A percentile compares a stretch with the other conserved stretches of the same genome.
Conservation (phyloP, 768 basidiomycete species). For the Rhizopogon vesiculosus region DNA sequence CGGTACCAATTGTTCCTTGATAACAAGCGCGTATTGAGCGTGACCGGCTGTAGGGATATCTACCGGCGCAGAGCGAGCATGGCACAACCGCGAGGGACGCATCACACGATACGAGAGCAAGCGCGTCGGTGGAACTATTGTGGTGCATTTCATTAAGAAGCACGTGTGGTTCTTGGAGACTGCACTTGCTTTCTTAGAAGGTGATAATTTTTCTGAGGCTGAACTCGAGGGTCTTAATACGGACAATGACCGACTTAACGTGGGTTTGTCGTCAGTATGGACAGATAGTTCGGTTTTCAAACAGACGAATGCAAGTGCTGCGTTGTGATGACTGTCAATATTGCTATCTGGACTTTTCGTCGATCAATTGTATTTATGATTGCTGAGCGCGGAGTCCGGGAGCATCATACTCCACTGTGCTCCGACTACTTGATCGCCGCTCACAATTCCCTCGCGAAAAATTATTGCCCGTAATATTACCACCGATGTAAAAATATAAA, state of each 20-base stretch:
- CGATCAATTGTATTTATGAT: not conserved
- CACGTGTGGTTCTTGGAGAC: slow-evolving; percentile 96
- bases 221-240: slow-evolving; percentile 16
- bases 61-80: slow-evolving; percentile 59
- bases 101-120: slow-evolving; percentile 56
- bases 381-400: not conserved
- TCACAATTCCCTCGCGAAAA: not conserved
- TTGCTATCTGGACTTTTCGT: not conserved
- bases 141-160: slow-evolving; percentile 97
- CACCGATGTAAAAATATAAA: not conserved
- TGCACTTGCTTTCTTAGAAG: slow-evolving; percentile 79
- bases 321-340: not conserved
- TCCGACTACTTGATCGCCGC: not conserved
- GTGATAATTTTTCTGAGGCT: slow-evolving; percentile 61
- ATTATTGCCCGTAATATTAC: not conserved
- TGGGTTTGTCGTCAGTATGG: slow-evolving; percentile 24
- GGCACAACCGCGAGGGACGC: slow-evolving; percentile 71
- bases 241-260: slow-evolving; percentile 9
- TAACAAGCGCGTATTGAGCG: not conserved
- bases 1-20: slow-evolving; percentile 4
- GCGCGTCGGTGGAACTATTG: slow-evolving; percentile 87
- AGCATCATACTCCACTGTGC: not conserved
- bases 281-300: slow-evolving; percentile 22
- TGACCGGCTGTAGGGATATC: slow-evolving; percentile 41
- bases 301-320: slow-evolving; percentile 7